These are phyloP conservation scores for Nymphaea colorata DNA, from an alignment of 164 flowering plant species.

Conservation along the genomic window DNA sequence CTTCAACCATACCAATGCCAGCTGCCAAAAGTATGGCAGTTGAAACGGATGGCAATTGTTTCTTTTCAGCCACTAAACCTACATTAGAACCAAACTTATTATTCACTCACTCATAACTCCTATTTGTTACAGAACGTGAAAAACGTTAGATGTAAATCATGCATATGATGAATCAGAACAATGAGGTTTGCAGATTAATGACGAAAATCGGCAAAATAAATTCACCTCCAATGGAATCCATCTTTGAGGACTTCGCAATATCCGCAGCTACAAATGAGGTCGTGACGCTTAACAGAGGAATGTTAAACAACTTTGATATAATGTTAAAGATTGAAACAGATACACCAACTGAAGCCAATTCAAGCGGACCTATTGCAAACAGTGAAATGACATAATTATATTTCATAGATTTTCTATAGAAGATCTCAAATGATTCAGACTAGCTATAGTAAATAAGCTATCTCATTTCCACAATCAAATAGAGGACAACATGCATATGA, in stretches of 20 bases:
- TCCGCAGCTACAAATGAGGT: conserved; percentile 98
- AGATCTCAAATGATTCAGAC: no score
- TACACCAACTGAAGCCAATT: conserved; percentile 91
- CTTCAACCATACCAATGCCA: conserved; percentile 85
- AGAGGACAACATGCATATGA: not conserved
- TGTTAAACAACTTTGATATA: conserved; percentile 84
- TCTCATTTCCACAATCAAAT: no score
- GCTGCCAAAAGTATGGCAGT: conserved; percentile 76
- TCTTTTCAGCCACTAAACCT: conserved; percentile 28
- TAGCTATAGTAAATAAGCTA: no score
- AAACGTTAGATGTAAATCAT: not conserved
- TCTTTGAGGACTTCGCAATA: conserved; percentile 35
- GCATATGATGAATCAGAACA: no score
- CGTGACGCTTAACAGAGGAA: conserved; percentile 93
- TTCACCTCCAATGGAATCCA: conserved; percentile 38
- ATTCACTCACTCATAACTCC: conserved; percentile 11
- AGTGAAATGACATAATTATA: not conserved
- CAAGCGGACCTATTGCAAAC: conserved; percentile 52
- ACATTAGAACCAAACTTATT: conserved; percentile 14
- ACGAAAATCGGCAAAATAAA: not conserved
- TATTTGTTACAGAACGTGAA: conserved; percentile 10
- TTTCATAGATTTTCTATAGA: not conserved
- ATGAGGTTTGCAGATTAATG: not conserved
- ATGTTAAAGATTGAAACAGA: conserved; percentile 81
- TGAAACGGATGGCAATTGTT: conserved; percentile 81